Evolutionary conservation across 768 basidiomycete species (phyloP), one percentile per base, ranked within the genome.

Genomic region (Mycena pura): DNA sequence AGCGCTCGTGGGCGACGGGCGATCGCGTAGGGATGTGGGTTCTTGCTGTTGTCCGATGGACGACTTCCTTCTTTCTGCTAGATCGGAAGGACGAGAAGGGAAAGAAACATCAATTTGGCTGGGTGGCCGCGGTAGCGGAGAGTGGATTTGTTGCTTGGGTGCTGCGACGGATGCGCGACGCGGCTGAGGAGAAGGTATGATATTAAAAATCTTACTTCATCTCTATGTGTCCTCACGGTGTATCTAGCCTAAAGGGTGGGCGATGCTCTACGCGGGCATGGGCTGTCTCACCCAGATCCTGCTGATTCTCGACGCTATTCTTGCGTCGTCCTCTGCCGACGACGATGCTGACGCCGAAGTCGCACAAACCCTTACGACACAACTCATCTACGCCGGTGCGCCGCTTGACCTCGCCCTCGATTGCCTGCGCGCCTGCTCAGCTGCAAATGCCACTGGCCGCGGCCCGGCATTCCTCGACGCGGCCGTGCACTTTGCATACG

Each of bases 311-410:
- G 95, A 98, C 68, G 77, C 77, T 45, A 95, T 99, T 89, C 83
- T 88, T 29, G 19, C 59, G 10, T 59, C 32, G 11, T 31, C 62
- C 25, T 51, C 63, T 11, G 51, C 31, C 27, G 45, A 53, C 39
- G 59, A 64, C 36, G 57, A 68, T 9, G 54, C 58, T 1, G 65
- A 67, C 34, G 19, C 80, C 41, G 94, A 96, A 32, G 89, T 91
- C 24, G 91, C 95, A 47, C 87, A 87, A 54, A 78, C 90, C 19
- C 80, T 99, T 2, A 92, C 95, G 68, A 87, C 94, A 64, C 93
- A 97, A 72, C 80, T 99, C 24, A 90, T 98, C 69, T 99, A 98
- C 78, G 95, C 95, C 68, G 95, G 93, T 31, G 95, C 98, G 64
- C 88, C 96, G 17, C 86, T 99, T 53, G 96, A 99, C 66, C 86